These are phyloP conservation scores for Fraxinus pennsylvanica DNA, from an alignment of 257 asterid genomes.

Conservation along the genomic window DNA sequence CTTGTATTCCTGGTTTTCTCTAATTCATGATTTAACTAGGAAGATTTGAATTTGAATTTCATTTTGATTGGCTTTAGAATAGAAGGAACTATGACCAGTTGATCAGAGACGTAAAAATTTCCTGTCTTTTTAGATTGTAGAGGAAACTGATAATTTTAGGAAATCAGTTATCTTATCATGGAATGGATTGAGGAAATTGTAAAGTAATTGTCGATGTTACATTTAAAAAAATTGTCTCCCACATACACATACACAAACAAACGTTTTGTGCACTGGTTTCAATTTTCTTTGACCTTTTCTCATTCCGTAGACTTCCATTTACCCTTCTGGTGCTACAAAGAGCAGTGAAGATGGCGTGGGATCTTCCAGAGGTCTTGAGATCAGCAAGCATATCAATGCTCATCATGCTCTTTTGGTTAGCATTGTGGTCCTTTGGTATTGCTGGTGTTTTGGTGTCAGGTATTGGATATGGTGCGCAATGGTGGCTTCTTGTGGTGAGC, in stretches of 20 bases:
- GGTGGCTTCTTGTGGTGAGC: slow-evolving; percentile 99
- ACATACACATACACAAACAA: not conserved
- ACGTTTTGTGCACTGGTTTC: not conserved
- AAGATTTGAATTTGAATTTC: not conserved
- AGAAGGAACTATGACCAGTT: not conserved
- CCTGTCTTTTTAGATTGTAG: not conserved
- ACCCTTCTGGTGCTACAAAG: slow-evolving; percentile 92
- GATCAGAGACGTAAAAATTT: not conserved
- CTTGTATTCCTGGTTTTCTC: not conserved
- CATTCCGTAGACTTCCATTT: slow-evolving; percentile 75
- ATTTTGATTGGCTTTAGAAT: not conserved
- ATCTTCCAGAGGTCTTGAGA: slow-evolving; percentile 76
- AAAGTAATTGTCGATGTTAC: not conserved
- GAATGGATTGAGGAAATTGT: not conserved
- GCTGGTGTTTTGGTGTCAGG: slow-evolving; percentile 89
- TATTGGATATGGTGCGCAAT: slow-evolving; percentile 70
- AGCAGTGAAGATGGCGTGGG: slow-evolving; percentile 82
- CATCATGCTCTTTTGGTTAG: slow-evolving; percentile 83
- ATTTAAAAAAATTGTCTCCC: not conserved
- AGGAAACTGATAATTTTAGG: not conserved
- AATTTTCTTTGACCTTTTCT: slow-evolving; percentile 13
- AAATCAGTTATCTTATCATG: not conserved
- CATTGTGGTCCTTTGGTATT: slow-evolving; percentile 88
- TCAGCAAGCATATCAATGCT: slow-evolving; percentile 70
- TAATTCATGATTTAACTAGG: not conserved